Evolutionary conservation across 768 basidiomycete species (phyloP).

Genomic region (Leccinum disarticulatum): DNA sequence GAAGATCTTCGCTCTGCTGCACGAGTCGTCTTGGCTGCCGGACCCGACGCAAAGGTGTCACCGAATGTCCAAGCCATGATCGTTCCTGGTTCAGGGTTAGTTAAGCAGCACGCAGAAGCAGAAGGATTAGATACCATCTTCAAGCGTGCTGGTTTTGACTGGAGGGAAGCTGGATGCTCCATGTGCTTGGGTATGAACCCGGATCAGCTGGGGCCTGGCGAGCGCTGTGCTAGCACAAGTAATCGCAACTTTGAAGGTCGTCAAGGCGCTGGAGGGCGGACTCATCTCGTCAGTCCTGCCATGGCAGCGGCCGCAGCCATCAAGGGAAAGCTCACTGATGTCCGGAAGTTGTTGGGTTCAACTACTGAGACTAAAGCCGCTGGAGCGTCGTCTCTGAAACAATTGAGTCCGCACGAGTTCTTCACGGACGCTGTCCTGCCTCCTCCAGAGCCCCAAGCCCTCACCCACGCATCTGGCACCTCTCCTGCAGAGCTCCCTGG

Average conservation of each 20-base stretch:
- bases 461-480: constrained; percentile 34
- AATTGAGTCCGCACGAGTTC: constrained; percentile 71
- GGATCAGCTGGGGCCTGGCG: constrained; percentile 79
- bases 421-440: constrained; percentile 66
- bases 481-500: constrained; percentile 37
- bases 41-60: constrained; percentile 71
- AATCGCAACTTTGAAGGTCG: constrained; percentile 94
- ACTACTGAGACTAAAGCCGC: constrained; percentile 40
- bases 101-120: constrained; percentile 88
- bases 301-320: constrained; percentile 93
- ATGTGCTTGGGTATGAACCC: constrained; percentile 98
- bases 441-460: constrained; percentile 48
- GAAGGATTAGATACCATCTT: constrained; percentile 86
- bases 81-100: constrained; percentile 86
- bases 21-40: constrained; percentile 70
- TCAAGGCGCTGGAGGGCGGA: constrained; percentile 83
- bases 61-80: constrained; percentile 81
- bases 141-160: constrained; percentile 90
- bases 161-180: constrained; percentile 93
- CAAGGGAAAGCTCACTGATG: constrained; percentile 82
- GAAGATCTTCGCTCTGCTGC: constrained; percentile 88
- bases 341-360: constrained; percentile 67
- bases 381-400: constrained; percentile 60
- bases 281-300: constrained; percentile 85
- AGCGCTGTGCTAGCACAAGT: constrained; percentile 88